Evolutionary conservation across 2,329 filamentous ascomycete genomes (phyloP).

Genomic region (Paecilomyces sp.): DNA sequence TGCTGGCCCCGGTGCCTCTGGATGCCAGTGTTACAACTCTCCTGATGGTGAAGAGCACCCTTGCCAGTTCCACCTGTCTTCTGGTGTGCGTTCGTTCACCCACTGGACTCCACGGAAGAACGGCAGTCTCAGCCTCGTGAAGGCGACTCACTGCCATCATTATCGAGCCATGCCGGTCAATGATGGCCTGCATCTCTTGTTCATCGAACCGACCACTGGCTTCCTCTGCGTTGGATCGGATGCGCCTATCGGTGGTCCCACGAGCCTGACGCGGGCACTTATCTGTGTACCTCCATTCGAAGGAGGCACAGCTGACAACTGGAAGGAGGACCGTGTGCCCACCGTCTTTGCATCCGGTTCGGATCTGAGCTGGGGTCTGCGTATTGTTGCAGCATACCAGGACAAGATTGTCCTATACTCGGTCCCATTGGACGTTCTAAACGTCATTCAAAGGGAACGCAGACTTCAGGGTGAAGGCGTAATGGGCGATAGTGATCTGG

Average conservation of each 20-base stretch:
- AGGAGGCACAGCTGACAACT: conserved; percentile 5
- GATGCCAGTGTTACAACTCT: conserved; percentile 21
- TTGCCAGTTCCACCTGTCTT: conserved; percentile 22
- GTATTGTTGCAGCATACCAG: conserved; percentile 51
- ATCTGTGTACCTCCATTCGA: conserved; percentile 42
- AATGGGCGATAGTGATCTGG: conserved; percentile 27
- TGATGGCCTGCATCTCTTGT: conserved; percentile 59
- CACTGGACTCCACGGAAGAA: conserved; percentile 14
- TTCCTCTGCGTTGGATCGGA: conserved; percentile 56
- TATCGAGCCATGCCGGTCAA: conserved; percentile 58
- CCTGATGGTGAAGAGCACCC: conserved; percentile 11
- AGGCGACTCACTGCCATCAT: conserved; percentile 48
- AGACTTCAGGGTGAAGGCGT: conserved; percentile 22
- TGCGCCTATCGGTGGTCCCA: conserved; percentile 51
- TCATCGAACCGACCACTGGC: conserved; percentile 53
- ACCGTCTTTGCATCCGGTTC: conserved; percentile 50
- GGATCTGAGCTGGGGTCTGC: conserved; percentile 52
- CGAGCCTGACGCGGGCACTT: conserved; percentile 53
- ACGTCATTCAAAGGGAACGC: conserved; percentile 27
- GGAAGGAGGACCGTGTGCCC: conserved; percentile 30
- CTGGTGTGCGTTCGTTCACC: conserved; percentile 19
- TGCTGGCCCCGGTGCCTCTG: conserved; percentile 31
- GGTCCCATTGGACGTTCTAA: conserved; percentile 52
- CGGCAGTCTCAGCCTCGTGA: conserved; percentile 25
- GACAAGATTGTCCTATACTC: conserved; percentile 53